Evolutionary conservation across 2,329 filamentous ascomycete genomes (phyloP).

Genomic region (Niveomyces coronatus): DNA sequence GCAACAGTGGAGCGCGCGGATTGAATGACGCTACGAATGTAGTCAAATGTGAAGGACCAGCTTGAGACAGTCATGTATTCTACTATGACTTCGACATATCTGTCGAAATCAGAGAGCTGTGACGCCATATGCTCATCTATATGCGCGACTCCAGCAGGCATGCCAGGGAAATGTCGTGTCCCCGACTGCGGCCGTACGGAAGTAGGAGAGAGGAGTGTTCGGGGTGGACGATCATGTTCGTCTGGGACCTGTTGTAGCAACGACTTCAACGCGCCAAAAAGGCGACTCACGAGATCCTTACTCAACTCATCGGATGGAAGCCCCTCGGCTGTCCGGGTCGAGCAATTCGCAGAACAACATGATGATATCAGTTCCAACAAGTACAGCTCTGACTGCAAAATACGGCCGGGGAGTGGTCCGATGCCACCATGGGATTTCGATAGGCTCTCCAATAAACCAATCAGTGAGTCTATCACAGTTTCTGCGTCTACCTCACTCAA

Average conservation of each 20-base stretch:
- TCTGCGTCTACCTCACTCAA: constrained; percentile 45
- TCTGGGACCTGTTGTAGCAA: constrained; percentile 51
- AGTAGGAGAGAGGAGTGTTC: constrained; percentile 45
- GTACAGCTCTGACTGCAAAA: constrained; percentile 55
- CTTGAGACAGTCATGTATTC: constrained; percentile 57
- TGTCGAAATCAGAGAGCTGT: constrained; percentile 39
- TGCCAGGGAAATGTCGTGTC: neutral
- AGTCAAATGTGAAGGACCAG: constrained; percentile 50
- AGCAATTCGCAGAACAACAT: constrained; percentile 54
- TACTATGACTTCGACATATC: constrained; percentile 43
- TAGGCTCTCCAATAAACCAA: constrained; percentile 49
- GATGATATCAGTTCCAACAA: constrained; percentile 53
- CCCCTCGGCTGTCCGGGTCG: constrained; percentile 18
- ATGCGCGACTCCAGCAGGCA: neutral
- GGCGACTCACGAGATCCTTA: constrained; percentile 40
- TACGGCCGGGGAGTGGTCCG: constrained; percentile 44
- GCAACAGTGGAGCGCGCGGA: constrained; percentile 34
- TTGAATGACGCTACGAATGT: constrained; percentile 43
- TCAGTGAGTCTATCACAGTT: constrained; percentile 45
- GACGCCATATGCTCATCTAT: constrained; percentile 17
- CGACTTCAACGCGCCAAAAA: constrained; percentile 45
- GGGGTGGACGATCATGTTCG: constrained; percentile 43
- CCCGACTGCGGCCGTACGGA: constrained; percentile 23
- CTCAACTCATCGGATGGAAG: constrained; percentile 26
- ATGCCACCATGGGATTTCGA: constrained; percentile 41